A percentile compares a stretch with the other conserved stretches of the same genome.
Evolutionary conservation across 495 filamentous ascomycete genomes (phyloP).

Genomic region (Neurospora sp.): DNA sequence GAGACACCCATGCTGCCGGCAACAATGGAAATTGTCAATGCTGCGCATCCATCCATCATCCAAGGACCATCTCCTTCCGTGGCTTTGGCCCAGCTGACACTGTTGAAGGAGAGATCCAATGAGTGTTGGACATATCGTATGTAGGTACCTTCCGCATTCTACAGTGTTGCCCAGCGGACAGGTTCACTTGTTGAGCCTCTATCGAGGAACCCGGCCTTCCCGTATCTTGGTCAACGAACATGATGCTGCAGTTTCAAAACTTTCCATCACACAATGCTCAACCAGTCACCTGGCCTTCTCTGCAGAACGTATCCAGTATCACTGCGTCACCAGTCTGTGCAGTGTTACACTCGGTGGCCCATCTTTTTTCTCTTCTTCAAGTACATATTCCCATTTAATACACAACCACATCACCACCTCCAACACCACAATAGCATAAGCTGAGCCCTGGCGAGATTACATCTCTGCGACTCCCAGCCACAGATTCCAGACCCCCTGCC

Average conservation of each 20-base stretch:
- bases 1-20: not conserved
- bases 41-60: not conserved
- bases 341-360: not conserved
- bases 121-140: not conserved
- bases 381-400: not conserved
- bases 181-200: not conserved
- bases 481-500: constrained; percentile 3
- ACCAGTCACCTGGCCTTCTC: not conserved
- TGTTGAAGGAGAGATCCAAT: not conserved
- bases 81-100: not conserved
- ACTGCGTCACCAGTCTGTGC: not conserved
- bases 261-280: not conserved
- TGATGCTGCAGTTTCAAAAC: not conserved
- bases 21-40: not conserved
- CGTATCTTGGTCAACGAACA: not conserved
- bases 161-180: not conserved
- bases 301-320: not conserved
- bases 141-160: not conserved
- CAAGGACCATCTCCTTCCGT: not conserved
- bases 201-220: not conserved
- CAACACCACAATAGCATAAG: constrained; percentile 8
- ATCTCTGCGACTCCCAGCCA: constrained; percentile 13
- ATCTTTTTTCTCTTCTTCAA: not conserved
- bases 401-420: not conserved
- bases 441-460: constrained; percentile 26